These are phyloP conservation scores for Avena sativa DNA, from an alignment of 176 grass and related monocot genomes.

Conservation along the genomic window DNA sequence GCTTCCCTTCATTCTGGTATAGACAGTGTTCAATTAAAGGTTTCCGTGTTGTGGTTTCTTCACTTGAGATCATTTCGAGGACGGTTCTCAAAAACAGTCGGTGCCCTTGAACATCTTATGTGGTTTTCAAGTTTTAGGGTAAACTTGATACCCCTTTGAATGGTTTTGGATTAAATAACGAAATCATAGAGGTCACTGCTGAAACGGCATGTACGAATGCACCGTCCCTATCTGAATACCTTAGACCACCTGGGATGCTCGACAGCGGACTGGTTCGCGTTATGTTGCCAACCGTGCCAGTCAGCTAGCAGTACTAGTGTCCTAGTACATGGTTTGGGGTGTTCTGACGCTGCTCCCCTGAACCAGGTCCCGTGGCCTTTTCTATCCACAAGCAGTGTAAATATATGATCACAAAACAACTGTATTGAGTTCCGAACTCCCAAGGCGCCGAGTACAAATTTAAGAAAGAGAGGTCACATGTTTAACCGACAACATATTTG, in stretches of 20 bases:
- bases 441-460: neutral
- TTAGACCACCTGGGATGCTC: neutral
- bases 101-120: too few relatives aligned
- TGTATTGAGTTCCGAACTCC: neutral
- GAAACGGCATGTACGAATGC: neutral
- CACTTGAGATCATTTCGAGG: too few relatives aligned
- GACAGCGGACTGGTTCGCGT: neutral
- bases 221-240: neutral
- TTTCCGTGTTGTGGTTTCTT: too few relatives aligned
- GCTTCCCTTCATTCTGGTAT: too few relatives aligned
- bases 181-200: neutral
- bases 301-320: neutral
- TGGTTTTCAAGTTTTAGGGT: too few relatives aligned
- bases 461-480: neutral
- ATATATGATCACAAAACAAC: neutral
- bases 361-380: neutral
- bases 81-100: too few relatives aligned
- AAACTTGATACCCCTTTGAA: too few relatives aligned
- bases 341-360: too few relatives aligned
- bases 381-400: neutral
- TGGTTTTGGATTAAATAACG: too few relatives aligned
- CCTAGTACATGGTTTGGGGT: too few relatives aligned
- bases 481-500: neutral
- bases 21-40: too few relatives aligned
- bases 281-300: neutral